Evolutionary conservation across 1,284 basidiomycete genomes (phyloP), one percentile per base, ranked within the genome.

Genomic region (Violaceomyces palustris): DNA sequence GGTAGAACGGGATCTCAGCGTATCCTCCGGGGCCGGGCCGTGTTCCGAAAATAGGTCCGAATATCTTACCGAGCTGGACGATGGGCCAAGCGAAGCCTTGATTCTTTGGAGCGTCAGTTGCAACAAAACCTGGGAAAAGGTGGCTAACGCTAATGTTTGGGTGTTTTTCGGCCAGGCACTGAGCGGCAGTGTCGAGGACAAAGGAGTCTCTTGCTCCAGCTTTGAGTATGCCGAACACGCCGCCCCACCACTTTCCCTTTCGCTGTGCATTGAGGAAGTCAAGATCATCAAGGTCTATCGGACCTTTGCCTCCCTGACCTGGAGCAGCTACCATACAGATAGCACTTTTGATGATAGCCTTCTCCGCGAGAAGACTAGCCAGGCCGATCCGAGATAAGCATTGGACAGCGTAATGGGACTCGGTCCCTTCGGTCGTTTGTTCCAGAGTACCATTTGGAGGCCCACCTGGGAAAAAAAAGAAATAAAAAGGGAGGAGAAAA

Each of bases 331-430:
- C 57, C 39, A 61, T 61, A 22, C 72, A 45, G 17, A 72, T 55
- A 6, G 64, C 49, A 3, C 58, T 42, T 35, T 71, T 74, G 47
- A 76, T 55, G 7, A 62, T 62, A 7, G 61, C 64, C 1, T 55
- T 44, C 30, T 67, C 52, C 6, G 72, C 58, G 25, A 76, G 63
- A 4, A 62, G 45, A 34, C 73, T 64, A 10, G 69, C 69, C 25
- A 76, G 44, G 1, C 66, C 68, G 40, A 75, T 72, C 10, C 74
- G 69, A 7, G 70, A 72, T 11, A 75, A 53, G 7, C 64, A 62
- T 39, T 75, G 73, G 15, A 75, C 67, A 17, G 73, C 64, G 26
- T 74, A 75, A 32, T 69, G 67, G 6, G 38, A 37, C 21, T 75
- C 74, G 42, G 61, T 46, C 8, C 62, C 59, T 0, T 45, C 40